phyloP scores from a whole-genome alignment of 2,329 filamentous ascomycete species.

The Aphanocladium album region DNA sequence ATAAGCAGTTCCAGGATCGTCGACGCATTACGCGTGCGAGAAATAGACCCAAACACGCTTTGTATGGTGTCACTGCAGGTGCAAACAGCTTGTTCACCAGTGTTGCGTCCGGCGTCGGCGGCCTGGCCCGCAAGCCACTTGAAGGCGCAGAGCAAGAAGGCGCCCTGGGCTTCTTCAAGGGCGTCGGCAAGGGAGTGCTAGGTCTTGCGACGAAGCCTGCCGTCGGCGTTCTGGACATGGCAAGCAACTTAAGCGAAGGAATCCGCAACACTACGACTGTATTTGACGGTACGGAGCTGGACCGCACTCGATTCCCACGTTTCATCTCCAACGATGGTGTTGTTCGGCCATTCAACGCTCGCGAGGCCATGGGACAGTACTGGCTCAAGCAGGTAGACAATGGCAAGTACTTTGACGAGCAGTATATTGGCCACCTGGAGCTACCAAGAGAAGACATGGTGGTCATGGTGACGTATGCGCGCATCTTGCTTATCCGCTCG shows the following conservation, averaged over 20 bases:
- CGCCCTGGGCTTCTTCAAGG: slow-evolving; percentile 91
- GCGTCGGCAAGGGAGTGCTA: slow-evolving; percentile 89
- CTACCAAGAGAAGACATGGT: slow-evolving; percentile 83
- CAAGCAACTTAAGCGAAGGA: slow-evolving; percentile 93
- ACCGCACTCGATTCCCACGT: slow-evolving; percentile 86
- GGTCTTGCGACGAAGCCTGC: slow-evolving; percentile 96
- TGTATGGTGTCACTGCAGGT: slow-evolving; percentile 92
- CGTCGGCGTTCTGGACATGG: slow-evolving; percentile 93
- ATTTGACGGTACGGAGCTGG: slow-evolving; percentile 90
- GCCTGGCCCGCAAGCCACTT: slow-evolving; percentile 85
- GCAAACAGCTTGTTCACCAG: slow-evolving; percentile 93
- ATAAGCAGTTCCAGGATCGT: slow-evolving; percentile 98
- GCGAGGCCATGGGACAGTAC: slow-evolving; percentile 93
- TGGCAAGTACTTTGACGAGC: slow-evolving; percentile 94
- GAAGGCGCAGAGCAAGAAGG: slow-evolving; percentile 96
- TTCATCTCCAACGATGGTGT: slow-evolving; percentile 92
- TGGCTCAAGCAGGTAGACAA: slow-evolving; percentile 99
- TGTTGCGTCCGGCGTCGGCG: slow-evolving; percentile 88
- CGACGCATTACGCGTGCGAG: slow-evolving; percentile 88
- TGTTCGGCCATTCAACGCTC: slow-evolving; percentile 87
- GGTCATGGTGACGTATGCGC: slow-evolving; percentile 79
- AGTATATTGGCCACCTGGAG: slow-evolving; percentile 95
- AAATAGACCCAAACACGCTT: slow-evolving; percentile 92
- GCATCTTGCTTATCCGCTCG: slow-evolving; percentile 85
- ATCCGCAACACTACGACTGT: slow-evolving; percentile 98